Conservation (phyloP, 805 yeast species). For the Wickerhamiella kurtzmanii region DNA sequence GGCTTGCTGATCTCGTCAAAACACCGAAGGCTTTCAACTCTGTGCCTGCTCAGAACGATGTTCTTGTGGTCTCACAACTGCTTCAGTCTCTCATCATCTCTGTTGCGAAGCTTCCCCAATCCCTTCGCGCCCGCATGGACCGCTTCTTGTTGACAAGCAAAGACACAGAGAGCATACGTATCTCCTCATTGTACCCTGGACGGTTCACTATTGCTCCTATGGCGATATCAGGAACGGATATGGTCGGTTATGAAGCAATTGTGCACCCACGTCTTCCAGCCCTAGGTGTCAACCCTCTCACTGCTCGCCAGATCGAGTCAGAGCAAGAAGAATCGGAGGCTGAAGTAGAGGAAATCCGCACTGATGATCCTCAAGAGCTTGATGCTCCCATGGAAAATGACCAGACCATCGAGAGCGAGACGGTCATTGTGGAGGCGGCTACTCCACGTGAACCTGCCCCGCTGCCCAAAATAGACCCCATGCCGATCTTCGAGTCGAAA, state of each 20-base stretch:
- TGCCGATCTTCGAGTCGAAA: neutral
- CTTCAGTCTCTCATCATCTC: slow-evolving; percentile 36
- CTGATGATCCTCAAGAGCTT: neutral
- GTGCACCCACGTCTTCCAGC: slow-evolving; percentile 22
- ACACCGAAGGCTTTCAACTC: slow-evolving; percentile 9
- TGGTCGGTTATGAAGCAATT: slow-evolving; percentile 16
- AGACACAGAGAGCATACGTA: slow-evolving; percentile 28
- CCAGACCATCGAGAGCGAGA: no score
- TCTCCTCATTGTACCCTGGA: slow-evolving; percentile 58
- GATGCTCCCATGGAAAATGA: neutral
- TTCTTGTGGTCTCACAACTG: slow-evolving; percentile 30
- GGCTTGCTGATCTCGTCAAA: slow-evolving; percentile 20
- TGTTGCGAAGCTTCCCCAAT: slow-evolving; percentile 41
- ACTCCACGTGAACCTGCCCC: neutral
- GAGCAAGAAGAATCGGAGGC: slow-evolving; percentile 2
- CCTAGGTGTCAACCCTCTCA: slow-evolving; percentile 2
- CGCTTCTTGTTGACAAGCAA: slow-evolving; percentile 26
- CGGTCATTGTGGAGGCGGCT: no score
- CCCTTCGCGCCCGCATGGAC: slow-evolving; percentile 48
- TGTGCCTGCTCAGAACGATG: slow-evolving; percentile 20
- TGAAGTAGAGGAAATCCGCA: neutral
- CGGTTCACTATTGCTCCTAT: slow-evolving; percentile 60
- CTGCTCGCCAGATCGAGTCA: neutral
- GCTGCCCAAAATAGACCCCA: neutral
- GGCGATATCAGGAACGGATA: slow-evolving; percentile 27